Percentiles rank a stretch among this genome's conserved stretches.
phyloP scores from a whole-genome alignment of 306 rosid genomes.

The Elaeagnus macrophylla region DNA sequence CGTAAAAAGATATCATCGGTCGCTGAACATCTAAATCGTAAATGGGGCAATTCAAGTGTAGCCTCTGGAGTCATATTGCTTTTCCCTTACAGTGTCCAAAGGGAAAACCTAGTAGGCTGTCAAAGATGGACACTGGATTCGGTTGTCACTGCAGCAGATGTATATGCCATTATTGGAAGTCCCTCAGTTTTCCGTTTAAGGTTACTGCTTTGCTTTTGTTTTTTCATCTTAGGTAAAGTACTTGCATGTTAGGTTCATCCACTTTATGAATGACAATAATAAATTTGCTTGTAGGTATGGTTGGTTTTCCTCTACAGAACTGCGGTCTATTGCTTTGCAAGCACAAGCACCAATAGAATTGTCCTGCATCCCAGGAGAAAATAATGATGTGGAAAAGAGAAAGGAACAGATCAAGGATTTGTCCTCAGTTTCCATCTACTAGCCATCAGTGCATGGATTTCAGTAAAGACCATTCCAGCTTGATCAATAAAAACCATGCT shows the following conservation, averaged over 20 bases:
- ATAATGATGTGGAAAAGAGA: constrained; percentile 27
- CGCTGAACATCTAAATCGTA: constrained; percentile 85
- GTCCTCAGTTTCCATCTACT: constrained; percentile 24
- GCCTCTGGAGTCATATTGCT: constrained; percentile 86
- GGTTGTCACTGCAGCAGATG: constrained; percentile 66
- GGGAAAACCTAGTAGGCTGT: constrained; percentile 46
- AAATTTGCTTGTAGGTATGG: constrained; percentile 73
- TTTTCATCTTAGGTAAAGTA: constrained; percentile 1
- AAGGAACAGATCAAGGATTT: constrained; percentile 30
- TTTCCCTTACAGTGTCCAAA: constrained; percentile 63
- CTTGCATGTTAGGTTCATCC: neutral
- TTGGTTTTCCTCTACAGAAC: constrained; percentile 59
- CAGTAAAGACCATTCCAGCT: constrained; percentile 32
- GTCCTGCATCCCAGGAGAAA: constrained; percentile 36
- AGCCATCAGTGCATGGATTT: constrained; percentile 32
- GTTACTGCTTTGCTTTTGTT: constrained; percentile 27
- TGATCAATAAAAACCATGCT: constrained; percentile 24
- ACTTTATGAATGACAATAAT: constrained; percentile 4
- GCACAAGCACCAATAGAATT: constrained; percentile 38
- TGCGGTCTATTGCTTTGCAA: constrained; percentile 31
- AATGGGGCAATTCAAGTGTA: constrained; percentile 86
- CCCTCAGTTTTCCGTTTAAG: constrained; percentile 78
- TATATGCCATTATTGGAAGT: constrained; percentile 64
- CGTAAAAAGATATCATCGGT: constrained; percentile 93
- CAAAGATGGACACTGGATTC: constrained; percentile 86